phyloP scores from a whole-genome alignment of 805 yeast genomes.

The Metschnikowia similis region DNA sequence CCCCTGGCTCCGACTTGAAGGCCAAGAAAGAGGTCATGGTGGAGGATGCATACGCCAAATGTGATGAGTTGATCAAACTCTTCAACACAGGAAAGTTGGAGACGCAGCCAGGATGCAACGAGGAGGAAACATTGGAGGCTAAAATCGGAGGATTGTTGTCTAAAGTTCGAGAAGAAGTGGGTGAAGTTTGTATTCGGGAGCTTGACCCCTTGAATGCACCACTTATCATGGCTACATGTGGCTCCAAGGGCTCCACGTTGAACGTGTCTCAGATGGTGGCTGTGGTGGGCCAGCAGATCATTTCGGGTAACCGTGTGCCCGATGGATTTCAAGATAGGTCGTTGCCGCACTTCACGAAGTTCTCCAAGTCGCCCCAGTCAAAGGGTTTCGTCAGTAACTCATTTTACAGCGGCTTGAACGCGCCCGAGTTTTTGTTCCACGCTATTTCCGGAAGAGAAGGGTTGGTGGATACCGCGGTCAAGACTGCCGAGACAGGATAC shows the following conservation, averaged over 20 bases:
- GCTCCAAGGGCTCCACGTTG: conserved; percentile 96
- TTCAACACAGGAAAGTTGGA: conserved; percentile 85
- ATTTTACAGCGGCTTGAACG: conserved; percentile 93
- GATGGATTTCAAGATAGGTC: conserved; percentile 99
- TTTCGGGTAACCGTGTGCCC: conserved; percentile 97
- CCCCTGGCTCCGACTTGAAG: conserved; percentile 80
- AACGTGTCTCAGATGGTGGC: conserved; percentile 99
- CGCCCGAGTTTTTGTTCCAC: conserved; percentile 98
- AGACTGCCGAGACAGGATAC: conserved; percentile 98
- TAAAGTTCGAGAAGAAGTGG: conserved; percentile 97
- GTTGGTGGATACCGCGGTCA: conserved; percentile 97
- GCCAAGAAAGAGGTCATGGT: conserved; percentile 81
- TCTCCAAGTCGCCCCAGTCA: conserved; percentile 94
- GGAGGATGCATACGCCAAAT: conserved; percentile 81
- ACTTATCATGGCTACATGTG: conserved; percentile 98
- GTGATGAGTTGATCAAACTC: conserved; percentile 82
- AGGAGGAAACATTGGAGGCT: conserved; percentile 96
- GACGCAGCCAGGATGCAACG: conserved; percentile 98
- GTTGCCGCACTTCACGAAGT: conserved; percentile 92
- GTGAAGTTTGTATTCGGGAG: conserved; percentile 94
- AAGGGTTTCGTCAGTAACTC: conserved; percentile 98
- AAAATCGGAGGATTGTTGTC: conserved; percentile 94
- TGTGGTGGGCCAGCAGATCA: conserved; percentile 98
- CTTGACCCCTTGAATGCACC: conserved; percentile 91
- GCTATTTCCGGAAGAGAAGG: conserved; percentile 99